A percentile compares a stretch with the other conserved stretches of the same genome.
Evolutionary conservation across 1,284 basidiomycete species (phyloP).

Genomic region (Mixia osmundae): DNA sequence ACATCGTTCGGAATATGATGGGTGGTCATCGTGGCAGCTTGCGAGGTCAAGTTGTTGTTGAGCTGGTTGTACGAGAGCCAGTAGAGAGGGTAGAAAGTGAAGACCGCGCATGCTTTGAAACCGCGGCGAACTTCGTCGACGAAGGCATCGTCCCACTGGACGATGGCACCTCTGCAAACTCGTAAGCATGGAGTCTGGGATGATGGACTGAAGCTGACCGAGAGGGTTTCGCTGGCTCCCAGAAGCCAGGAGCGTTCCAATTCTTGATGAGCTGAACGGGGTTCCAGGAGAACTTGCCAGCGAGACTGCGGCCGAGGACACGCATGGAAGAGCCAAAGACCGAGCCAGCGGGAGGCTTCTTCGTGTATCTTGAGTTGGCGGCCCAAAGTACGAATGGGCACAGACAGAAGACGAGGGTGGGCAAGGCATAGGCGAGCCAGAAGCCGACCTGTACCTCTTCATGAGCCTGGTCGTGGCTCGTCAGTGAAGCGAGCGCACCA

Average conservation of each 20-base stretch:
- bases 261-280: constrained; percentile 17
- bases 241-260: constrained; percentile 38
- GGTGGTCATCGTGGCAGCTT: constrained; percentile 31
- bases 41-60: constrained; percentile 40
- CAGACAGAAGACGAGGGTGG: constrained; percentile 24
- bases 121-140: constrained; percentile 63
- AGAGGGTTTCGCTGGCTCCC: constrained; percentile 52
- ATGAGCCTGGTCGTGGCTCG: constrained; percentile 9
- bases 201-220: constrained; percentile 10
- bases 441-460: constrained; percentile 25
- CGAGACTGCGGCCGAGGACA: constrained; percentile 19
- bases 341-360: constrained; percentile 50
- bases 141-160: constrained; percentile 37
- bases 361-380: constrained; percentile 40
- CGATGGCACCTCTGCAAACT: neutral
- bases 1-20: constrained; percentile 59
- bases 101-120: constrained; percentile 61
- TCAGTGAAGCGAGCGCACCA: too few relatives aligned
- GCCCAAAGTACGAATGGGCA: constrained; percentile 40
- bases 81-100: constrained; percentile 39
- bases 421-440: constrained; percentile 23
- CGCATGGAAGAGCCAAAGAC: constrained; percentile 34
- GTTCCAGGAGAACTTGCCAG: constrained; percentile 22
- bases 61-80: constrained; percentile 40
- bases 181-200: neutral